Conservation (phyloP, 2,329 filamentous ascomycete genomes). For the Xylaria arbuscula region DNA sequence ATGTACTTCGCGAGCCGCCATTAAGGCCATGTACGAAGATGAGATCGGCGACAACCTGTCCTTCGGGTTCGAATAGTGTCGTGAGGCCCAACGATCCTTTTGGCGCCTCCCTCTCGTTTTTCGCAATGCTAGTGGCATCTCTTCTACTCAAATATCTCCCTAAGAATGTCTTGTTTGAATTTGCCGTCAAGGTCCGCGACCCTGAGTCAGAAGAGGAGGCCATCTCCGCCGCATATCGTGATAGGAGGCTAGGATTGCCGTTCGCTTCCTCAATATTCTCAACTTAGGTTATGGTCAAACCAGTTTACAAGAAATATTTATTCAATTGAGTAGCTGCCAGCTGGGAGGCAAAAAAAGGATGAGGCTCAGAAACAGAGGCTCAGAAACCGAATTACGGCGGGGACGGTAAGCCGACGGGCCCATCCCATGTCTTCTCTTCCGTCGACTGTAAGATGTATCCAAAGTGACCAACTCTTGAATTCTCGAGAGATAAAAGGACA, state of each 20-base stretch:
- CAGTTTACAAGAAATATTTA: neutral
- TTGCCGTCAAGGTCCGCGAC: neutral
- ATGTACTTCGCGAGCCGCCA: constrained; percentile 52
- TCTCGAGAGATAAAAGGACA: neutral
- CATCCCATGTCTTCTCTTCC: too few relatives aligned
- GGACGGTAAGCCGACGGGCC: neutral
- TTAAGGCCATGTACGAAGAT: constrained; percentile 56
- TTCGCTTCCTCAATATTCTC: neutral
- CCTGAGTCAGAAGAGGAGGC: constrained; percentile 13
- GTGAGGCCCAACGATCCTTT: constrained; percentile 46
- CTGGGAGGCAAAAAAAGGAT: neutral
- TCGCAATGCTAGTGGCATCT: neutral
- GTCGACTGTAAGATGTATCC: neutral
- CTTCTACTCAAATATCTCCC: constrained; percentile 9
- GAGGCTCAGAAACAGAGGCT: neutral
- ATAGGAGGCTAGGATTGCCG: neutral
- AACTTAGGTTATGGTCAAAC: neutral
- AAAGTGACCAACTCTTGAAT: neutral
- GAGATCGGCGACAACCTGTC: constrained; percentile 41
- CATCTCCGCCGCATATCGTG: constrained; percentile 21
- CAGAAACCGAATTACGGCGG: neutral
- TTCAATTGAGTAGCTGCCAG: neutral
- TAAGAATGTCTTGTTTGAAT: constrained; percentile 28
- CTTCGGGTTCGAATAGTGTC: constrained; percentile 37
- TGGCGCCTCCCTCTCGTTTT: constrained; percentile 9